Conservation (phyloP, 163 green algal species). For the Smithsoniella earleae region DNA sequence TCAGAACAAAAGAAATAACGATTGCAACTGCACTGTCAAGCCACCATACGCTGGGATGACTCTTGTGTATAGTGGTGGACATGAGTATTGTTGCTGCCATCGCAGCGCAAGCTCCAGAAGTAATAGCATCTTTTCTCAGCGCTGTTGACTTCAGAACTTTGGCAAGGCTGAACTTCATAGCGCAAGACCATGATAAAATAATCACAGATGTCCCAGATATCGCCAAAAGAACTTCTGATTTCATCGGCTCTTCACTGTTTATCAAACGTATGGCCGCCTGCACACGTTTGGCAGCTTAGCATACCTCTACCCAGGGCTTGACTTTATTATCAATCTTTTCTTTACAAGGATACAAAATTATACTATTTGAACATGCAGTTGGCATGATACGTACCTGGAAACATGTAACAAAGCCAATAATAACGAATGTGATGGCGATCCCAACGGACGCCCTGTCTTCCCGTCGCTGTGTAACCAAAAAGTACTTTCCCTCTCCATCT, state of each 20-base stretch:
- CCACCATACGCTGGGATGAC: constrained; percentile 24
- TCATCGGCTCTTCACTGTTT: neutral
- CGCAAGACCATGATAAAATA: constrained; percentile 30
- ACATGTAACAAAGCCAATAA: constrained; percentile 26
- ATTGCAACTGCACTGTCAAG: constrained; percentile 30
- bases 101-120: constrained; percentile 34
- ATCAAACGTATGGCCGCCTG: constrained; percentile 10
- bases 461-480: constrained; percentile 3
- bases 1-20: constrained; percentile 19
- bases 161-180: constrained; percentile 34
- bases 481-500: constrained; percentile 19
- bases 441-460: constrained; percentile 37
- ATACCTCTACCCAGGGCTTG: too few species aligned
- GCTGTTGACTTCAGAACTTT: constrained; percentile 30
- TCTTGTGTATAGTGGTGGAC: constrained; percentile 32
- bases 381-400: constrained; percentile 1
- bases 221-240: constrained; percentile 30
- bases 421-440: constrained; percentile 34
- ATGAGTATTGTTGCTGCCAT: constrained; percentile 36
- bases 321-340: too few species aligned
- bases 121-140: constrained; percentile 36
- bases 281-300: too few species aligned
- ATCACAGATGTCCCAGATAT: constrained; percentile 35
- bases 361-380: neutral
- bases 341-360: too few species aligned